These are phyloP conservation scores for Lactarius quietus DNA, from an alignment of 768 basidiomycete species.

Conservation along the genomic window DNA sequence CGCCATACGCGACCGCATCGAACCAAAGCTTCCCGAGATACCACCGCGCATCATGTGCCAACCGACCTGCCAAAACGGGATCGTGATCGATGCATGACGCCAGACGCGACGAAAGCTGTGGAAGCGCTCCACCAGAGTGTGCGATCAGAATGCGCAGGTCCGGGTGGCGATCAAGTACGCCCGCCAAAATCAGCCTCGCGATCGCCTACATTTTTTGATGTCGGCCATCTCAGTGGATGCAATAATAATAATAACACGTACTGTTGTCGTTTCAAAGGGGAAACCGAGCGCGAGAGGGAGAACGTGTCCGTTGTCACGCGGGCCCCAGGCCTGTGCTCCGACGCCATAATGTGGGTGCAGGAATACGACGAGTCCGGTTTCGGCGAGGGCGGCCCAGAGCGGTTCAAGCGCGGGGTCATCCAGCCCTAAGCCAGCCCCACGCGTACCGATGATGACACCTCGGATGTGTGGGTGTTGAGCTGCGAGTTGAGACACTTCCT, in stretches of 20 bases:
- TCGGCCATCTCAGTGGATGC: not conserved
- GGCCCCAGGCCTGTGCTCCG: conserved; percentile 68
- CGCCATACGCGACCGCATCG: conserved; percentile 87
- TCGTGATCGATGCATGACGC: conserved; percentile 86
- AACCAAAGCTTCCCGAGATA: conserved; percentile 78
- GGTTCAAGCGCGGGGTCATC: conserved; percentile 78
- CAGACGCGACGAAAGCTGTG: conserved; percentile 78
- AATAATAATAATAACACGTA: conserved; percentile 31
- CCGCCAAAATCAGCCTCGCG: conserved; percentile 77
- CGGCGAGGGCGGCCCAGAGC: conserved; percentile 75
- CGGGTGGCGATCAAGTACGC: conserved; percentile 77
- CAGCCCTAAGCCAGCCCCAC: conserved; percentile 71
- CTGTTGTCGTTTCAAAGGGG: conserved; percentile 86
- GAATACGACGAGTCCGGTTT: conserved; percentile 70
- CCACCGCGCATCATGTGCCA: conserved; percentile 79
- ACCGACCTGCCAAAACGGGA: conserved; percentile 67
- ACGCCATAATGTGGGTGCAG: conserved; percentile 87
- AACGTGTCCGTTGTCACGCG: conserved; percentile 79
- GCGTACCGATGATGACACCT: conserved; percentile 79
- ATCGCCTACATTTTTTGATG: conserved; percentile 43
- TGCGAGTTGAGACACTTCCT: conserved; percentile 64
- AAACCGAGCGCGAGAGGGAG: conserved; percentile 85
- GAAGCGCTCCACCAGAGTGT: conserved; percentile 83
- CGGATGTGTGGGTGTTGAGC: conserved; percentile 57
- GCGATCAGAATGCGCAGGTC: conserved; percentile 73